Conservation (phyloP, 2,329 filamentous ascomycete species). For the Trichoderma harzianum region DNA sequence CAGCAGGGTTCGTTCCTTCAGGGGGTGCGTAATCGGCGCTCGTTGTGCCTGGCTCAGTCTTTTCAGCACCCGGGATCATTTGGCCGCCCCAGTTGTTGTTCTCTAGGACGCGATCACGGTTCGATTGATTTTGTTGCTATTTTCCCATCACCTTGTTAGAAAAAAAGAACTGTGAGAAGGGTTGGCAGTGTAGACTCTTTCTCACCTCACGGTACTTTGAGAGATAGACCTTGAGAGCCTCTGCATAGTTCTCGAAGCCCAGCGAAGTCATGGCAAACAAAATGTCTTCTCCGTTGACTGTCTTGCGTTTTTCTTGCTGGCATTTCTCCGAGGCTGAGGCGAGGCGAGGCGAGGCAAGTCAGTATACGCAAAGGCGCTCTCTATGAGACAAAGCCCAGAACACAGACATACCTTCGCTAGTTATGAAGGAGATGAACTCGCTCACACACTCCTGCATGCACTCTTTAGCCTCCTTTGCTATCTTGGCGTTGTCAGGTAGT, state of each 20-base stretch:
- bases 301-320: constrained; percentile 98
- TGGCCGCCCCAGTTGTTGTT: constrained; percentile 31
- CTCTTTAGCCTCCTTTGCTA: constrained; percentile 97
- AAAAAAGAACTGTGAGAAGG: background rate
- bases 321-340: constrained; percentile 93
- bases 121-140: constrained; percentile 42
- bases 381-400: background rate
- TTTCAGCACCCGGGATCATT: constrained; percentile 33
- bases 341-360: constrained; percentile 20
- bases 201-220: constrained; percentile 97
- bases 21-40: constrained; percentile 42
- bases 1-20: constrained; percentile 40
- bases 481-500: constrained; percentile 96
- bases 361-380: background rate
- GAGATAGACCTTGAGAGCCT: constrained; percentile 96
- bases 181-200: background rate
- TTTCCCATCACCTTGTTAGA: background rate
- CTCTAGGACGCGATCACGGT: constrained; percentile 39
- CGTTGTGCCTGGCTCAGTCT: constrained; percentile 29
- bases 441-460: constrained; percentile 99
- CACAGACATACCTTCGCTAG: constrained; percentile 77
- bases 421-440: constrained; percentile 99
- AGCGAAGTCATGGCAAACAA: constrained; percentile 98
- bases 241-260: constrained; percentile 97
- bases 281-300: constrained; percentile 97